Evolutionary conservation across 768 basidiomycete species (phyloP), one percentile per base, ranked within the genome.

Genomic region (Leucocoprinus leucothites): DNA sequence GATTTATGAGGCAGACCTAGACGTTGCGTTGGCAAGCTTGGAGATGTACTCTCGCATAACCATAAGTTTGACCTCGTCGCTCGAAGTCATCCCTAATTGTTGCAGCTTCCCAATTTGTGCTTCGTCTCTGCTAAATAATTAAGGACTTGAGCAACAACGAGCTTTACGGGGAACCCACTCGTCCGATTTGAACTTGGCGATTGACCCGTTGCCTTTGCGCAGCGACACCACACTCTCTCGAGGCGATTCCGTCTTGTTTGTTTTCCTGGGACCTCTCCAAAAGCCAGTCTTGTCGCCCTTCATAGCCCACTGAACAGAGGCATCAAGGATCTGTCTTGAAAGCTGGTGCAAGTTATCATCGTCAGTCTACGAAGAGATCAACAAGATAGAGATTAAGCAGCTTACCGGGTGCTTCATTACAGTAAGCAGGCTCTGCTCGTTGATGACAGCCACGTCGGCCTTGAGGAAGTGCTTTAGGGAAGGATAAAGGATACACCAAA

Each of bases 401-500:
- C 89, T 31, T 66, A 98, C 95, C 1, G 91, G 86, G 46, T 85
- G 76, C 58, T 93, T 87, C 69, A 96, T 76, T 1, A 86, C 83
- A 25, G 80, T 74, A 25, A 98, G 69, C n/a, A 99, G 64, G 43
- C 82, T 85, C 48, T 78, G 77, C 56, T 91, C 91, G 47, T 89
- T 82, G 45, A 98, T 81, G 6, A 78, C 77, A 1, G 77, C 78
- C 19, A 98, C 75, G 61, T 98, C 97, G 1, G 86, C 91, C 55
- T 87, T 87, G 36, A 98, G 74, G 56, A 94, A 85, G 62, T 94
- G 88, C 44, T 91, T 81, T 40, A 98, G 70, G 0, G 89, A 91
- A 0, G 97, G 96, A 61, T 98, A 98, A 8, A 99, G 69, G 40
- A 98, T 96, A 64, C 94, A 98, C 96, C 97, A 98, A 19, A 93